phyloP scores from a whole-genome alignment of 352 stramenopile species.

The Phytophthora nicotianae region DNA sequence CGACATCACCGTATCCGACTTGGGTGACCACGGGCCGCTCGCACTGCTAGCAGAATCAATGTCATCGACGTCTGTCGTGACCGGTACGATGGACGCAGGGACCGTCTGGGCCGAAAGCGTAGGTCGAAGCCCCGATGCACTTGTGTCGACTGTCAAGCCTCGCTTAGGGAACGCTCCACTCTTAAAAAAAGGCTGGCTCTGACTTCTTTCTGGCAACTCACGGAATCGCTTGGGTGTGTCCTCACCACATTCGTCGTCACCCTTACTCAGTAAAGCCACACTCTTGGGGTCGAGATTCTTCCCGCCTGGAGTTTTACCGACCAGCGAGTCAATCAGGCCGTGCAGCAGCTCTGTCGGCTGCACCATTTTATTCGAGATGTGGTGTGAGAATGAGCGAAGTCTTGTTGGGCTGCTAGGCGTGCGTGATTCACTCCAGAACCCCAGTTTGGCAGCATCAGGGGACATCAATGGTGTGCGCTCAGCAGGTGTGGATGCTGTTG shows the following conservation, averaged over 20 bases:
- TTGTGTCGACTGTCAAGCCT: constrained; percentile 58
- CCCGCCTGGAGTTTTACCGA: constrained; percentile 58
- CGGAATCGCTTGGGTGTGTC: constrained; percentile 25
- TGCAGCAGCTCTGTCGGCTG: constrained; percentile 72
- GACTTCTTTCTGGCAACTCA: constrained; percentile 40
- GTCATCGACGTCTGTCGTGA: constrained; percentile 30
- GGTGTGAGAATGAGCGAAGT: constrained; percentile 75
- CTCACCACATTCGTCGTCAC: constrained; percentile 24
- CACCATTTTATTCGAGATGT: constrained; percentile 68
- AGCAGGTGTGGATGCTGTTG: constrained; percentile 28
- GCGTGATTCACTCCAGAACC: constrained; percentile 85
- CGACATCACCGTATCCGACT: constrained; percentile 60
- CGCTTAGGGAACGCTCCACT: constrained; percentile 35
- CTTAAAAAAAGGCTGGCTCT: constrained; percentile 47
- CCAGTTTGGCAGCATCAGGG: constrained; percentile 64
- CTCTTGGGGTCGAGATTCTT: constrained; percentile 35
- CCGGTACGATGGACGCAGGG: constrained; percentile 17
- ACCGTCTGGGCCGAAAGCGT: constrained; percentile 15
- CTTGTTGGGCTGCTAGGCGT: constrained; percentile 56
- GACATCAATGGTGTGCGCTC: constrained; percentile 55
- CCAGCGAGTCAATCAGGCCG: constrained; percentile 72
- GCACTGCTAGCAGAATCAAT: constrained; percentile 32
- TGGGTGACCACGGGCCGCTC: constrained; percentile 57
- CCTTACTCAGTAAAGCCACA: constrained; percentile 45
- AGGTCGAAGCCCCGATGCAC: constrained; percentile 16